A percentile compares a stretch with the other conserved stretches of the same genome.
Conservation (phyloP, 352 stramenopile species). For the Globisporangium rhizosaccharum region DNA sequence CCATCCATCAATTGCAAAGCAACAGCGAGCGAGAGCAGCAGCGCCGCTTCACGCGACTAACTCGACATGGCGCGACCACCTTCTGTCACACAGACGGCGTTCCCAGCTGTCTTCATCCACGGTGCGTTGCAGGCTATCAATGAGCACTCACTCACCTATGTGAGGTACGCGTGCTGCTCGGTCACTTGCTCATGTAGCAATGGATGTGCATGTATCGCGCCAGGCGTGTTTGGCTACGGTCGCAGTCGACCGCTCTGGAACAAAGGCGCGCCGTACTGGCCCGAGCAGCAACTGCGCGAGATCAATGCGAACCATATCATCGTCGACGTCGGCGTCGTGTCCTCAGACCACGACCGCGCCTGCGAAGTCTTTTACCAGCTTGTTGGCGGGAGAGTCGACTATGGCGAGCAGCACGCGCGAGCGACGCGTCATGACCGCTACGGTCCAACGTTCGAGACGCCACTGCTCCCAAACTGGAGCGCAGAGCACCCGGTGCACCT, state of each 20-base stretch:
- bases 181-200: background rate
- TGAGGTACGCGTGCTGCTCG: background rate
- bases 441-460: conserved; percentile 27
- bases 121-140: conserved; percentile 13
- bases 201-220: no score
- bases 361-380: conserved; percentile 70
- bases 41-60: no score
- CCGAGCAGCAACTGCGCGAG: conserved; percentile 32
- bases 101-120: conserved; percentile 62
- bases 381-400: conserved; percentile 50
- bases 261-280: conserved; percentile 48
- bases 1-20: no score
- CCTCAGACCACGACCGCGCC: conserved; percentile 64
- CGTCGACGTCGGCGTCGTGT: conserved; percentile 49
- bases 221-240: conserved; percentile 59
- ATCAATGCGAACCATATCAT: conserved; percentile 56
- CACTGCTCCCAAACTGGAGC: conserved; percentile 40
- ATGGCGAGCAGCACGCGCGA: conserved; percentile 39
- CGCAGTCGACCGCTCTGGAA: conserved; percentile 38
- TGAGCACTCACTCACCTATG: background rate
- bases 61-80: background rate
- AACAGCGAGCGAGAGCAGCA: no score
- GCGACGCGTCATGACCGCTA: conserved; percentile 36
- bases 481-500: conserved; percentile 46
- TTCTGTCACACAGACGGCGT: conserved; percentile 21